A percentile compares a stretch with the other conserved stretches of the same genome.
These are phyloP conservation scores for Aspergillus awamori DNA, from an alignment of 2,329 filamentous ascomycete genomes.

Conservation along the genomic window DNA sequence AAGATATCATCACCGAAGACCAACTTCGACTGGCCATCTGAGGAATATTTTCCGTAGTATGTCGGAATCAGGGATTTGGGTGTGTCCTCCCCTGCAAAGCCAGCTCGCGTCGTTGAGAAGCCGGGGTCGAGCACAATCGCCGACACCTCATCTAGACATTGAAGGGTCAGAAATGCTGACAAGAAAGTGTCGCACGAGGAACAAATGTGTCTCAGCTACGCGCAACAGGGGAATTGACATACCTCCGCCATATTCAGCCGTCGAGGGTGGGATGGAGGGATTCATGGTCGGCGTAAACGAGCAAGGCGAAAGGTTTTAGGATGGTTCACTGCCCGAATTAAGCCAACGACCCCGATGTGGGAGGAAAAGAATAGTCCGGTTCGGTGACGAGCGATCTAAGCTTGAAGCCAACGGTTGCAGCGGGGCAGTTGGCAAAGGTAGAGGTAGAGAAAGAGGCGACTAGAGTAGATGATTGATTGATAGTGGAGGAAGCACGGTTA, in stretches of 20 bases:
- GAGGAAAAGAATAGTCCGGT: background rate
- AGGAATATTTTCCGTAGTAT: slow-evolving; percentile 72
- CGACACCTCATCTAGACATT: slow-evolving; percentile 83
- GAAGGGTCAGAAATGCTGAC: slow-evolving; percentile 10
- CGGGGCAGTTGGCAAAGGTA: background rate
- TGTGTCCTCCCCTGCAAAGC: slow-evolving; percentile 96
- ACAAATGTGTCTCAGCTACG: background rate
- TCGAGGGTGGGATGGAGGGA: slow-evolving; percentile 48
- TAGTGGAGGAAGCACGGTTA: background rate
- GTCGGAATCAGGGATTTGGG: slow-evolving; percentile 92
- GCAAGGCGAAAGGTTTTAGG: slow-evolving; percentile 12
- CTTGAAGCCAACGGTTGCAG: background rate
- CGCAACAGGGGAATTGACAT: slow-evolving; percentile 30
- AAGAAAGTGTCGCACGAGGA: background rate
- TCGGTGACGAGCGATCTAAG: background rate
- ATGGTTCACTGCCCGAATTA: background rate
- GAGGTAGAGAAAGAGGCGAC: background rate
- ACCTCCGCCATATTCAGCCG: slow-evolving; percentile 55
- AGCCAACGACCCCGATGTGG: background rate
- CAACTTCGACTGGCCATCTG: slow-evolving; percentile 57
- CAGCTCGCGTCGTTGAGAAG: slow-evolving; percentile 86
- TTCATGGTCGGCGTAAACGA: slow-evolving; percentile 36
- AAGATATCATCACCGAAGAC: slow-evolving; percentile 91
- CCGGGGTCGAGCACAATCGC: slow-evolving; percentile 96
- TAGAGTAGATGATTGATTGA: background rate